Percentiles rank a stretch among this genome's conserved stretches.
Conservation (phyloP, 192 early-diverging fungal species). For the Mortierella antarctica region DNA sequence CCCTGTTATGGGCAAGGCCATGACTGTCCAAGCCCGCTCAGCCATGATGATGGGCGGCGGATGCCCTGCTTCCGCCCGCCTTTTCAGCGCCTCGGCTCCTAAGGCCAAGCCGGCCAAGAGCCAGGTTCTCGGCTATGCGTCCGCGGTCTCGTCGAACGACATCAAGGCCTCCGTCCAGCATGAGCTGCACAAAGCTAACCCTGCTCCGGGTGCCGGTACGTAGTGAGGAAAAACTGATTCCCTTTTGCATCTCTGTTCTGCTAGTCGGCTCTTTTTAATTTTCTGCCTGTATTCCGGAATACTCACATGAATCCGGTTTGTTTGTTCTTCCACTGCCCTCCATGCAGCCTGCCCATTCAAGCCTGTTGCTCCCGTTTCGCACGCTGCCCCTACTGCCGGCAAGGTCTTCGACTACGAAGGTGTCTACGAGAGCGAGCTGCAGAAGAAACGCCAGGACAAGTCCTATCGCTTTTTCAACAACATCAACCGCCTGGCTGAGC, state of each 20-base stretch:
- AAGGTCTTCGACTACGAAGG: conserved; percentile 90
- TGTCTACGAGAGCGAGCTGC: conserved; percentile 84
- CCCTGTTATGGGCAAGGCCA: conserved; percentile 84
- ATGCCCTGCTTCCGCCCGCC: conserved; percentile 57
- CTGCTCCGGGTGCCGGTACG: conserved; percentile 49
- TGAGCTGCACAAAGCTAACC: conserved; percentile 47
- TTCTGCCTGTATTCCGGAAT: background rate
- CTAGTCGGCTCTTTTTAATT: conserved; percentile 3
- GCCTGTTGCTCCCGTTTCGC: conserved; percentile 52
- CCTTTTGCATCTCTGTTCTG: background rate
- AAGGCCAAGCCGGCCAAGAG: conserved; percentile 42
- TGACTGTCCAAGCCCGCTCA: conserved; percentile 67
- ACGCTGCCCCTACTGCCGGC: conserved; percentile 47
- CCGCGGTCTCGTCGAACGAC: conserved; percentile 42
- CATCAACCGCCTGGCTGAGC: conserved; percentile 95
- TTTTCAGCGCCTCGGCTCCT: conserved; percentile 51
- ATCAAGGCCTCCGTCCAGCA: conserved; percentile 42
- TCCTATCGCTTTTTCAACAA: conserved; percentile 99
- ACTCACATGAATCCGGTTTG: background rate
- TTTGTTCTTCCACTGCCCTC: background rate
- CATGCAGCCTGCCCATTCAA: conserved; percentile 50
- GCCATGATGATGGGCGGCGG: conserved; percentile 73
- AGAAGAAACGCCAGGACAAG: conserved; percentile 97
- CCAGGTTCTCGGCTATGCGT: conserved; percentile 50
- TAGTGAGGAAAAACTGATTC: background rate